phyloP scores from a whole-genome alignment of 2,329 filamentous ascomycete genomes.

The Diaporthe velutina region DNA sequence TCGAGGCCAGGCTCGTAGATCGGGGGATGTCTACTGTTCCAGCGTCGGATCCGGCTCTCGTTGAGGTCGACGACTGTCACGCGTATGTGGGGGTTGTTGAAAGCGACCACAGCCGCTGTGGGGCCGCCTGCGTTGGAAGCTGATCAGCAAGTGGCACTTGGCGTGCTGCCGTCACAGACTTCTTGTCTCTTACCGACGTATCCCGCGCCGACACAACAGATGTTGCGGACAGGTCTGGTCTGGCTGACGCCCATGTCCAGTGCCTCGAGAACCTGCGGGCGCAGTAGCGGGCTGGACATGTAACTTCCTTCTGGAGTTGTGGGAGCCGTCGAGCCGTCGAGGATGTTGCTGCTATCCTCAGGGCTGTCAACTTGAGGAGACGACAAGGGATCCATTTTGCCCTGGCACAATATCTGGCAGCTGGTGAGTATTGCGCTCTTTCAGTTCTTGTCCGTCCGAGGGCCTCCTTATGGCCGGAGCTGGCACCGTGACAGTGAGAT shows the following conservation, averaged over 20 bases:
- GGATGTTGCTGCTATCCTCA: constrained; percentile 47
- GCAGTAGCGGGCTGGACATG: constrained; percentile 56
- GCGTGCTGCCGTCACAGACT: no score
- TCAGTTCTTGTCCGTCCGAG: neutral
- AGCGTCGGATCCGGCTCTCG: constrained; percentile 73
- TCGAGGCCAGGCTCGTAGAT: constrained; percentile 81
- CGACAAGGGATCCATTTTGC: constrained; percentile 41
- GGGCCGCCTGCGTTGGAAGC: constrained; percentile 69
- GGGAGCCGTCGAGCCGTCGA: constrained; percentile 56
- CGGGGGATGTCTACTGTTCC: constrained; percentile 80
- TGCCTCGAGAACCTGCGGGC: constrained; percentile 44
- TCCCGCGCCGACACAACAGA: constrained; percentile 82
- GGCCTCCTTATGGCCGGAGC: neutral
- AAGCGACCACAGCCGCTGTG: constrained; percentile 80
- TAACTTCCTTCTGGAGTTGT: constrained; percentile 59
- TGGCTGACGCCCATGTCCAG: constrained; percentile 40
- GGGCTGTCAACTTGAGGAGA: constrained; percentile 44
- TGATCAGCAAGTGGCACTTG: neutral
- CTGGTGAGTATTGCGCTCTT: neutral
- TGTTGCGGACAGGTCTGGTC: constrained; percentile 61
- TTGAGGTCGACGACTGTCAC: constrained; percentile 84
- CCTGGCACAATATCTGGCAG: neutral
- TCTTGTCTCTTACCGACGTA: constrained; percentile 74
- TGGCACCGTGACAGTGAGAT: constrained; percentile 1
- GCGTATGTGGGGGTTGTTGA: constrained; percentile 77